These are phyloP conservation scores for Globisporangium heterothallicum DNA, from an alignment of 352 stramenopile species.

Conservation along the genomic window DNA sequence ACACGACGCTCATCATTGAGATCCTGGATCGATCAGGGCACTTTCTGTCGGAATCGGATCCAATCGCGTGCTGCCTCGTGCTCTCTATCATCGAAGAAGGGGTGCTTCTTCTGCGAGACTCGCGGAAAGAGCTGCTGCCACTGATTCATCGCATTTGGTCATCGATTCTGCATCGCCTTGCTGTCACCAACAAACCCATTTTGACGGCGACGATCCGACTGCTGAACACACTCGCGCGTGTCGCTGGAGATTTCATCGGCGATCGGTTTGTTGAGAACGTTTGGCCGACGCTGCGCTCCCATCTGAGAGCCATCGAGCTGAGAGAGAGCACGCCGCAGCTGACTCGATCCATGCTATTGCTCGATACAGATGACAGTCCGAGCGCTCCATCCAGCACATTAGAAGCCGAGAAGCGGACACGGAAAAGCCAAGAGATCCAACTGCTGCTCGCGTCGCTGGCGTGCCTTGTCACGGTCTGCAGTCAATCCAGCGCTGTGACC, in stretches of 20 bases:
- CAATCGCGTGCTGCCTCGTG: conserved; percentile 67
- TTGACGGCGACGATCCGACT: conserved; percentile 46
- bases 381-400: not conserved
- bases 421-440: conserved; percentile 54
- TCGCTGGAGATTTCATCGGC: conserved; percentile 73
- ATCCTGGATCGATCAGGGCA: conserved; percentile 75
- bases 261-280: conserved; percentile 75
- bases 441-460: conserved; percentile 51
- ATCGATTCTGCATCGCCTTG: conserved; percentile 53
- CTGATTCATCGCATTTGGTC: conserved; percentile 76
- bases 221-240: conserved; percentile 40
- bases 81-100: conserved; percentile 66
- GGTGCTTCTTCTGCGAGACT: conserved; percentile 34
- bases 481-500: conserved; percentile 36
- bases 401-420: conserved; percentile 2
- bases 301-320: conserved; percentile 38
- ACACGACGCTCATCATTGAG: conserved; percentile 55
- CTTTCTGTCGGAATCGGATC: conserved; percentile 65
- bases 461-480: conserved; percentile 46
- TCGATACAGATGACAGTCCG: conserved; percentile 12
- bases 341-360: conserved; percentile 63
- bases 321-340: conserved; percentile 29
- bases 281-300: conserved; percentile 51
- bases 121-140: conserved; percentile 55
- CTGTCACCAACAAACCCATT: conserved; percentile 54